Conservation (phyloP, 257 asterid genomes). For the Ilex asprella region DNA sequence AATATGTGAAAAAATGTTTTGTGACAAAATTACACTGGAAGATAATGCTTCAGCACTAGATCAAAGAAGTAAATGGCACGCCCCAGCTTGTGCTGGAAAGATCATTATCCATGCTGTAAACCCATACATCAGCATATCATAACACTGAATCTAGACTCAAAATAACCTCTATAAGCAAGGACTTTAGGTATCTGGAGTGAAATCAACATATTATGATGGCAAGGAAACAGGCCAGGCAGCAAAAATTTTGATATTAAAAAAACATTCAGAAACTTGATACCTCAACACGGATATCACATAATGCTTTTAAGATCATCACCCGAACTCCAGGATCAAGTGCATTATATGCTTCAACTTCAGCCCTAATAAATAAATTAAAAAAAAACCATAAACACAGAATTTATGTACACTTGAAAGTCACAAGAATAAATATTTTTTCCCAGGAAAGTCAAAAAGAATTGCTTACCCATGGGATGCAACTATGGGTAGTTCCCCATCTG, state of each 20-base stretch:
- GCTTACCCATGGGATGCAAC: slow-evolving; percentile 98
- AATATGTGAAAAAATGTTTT: no score
- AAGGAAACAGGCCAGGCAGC: slow-evolving; percentile 5
- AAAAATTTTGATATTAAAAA: slow-evolving; percentile 1
- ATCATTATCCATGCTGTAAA: no score
- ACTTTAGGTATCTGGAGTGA: no score
- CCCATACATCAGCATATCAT: no score
- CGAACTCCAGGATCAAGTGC: slow-evolving; percentile 85
- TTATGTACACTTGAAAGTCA: not conserved
- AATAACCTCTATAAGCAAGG: no score
- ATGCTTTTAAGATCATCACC: slow-evolving; percentile 87
- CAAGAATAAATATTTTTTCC: slow-evolving; percentile 1
- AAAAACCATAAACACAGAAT: slow-evolving; percentile 8
- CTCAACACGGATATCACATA: slow-evolving; percentile 99
- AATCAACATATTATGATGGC: no score
- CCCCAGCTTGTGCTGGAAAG: no score
- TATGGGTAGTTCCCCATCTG: slow-evolving; percentile 93
- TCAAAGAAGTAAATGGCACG: no score
- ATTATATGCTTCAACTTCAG: slow-evolving; percentile 77
- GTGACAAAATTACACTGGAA: no score
- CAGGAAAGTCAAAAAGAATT: not conserved
- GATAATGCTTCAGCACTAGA: no score
- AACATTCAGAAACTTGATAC: slow-evolving; percentile 31
- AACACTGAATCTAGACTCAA: no score
- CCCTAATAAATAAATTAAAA: slow-evolving; percentile 34